A percentile compares a stretch with the other conserved stretches of the same genome.
Evolutionary conservation across 495 filamentous ascomycete species (phyloP).

Genomic region (Aspergillus mulundensis): DNA sequence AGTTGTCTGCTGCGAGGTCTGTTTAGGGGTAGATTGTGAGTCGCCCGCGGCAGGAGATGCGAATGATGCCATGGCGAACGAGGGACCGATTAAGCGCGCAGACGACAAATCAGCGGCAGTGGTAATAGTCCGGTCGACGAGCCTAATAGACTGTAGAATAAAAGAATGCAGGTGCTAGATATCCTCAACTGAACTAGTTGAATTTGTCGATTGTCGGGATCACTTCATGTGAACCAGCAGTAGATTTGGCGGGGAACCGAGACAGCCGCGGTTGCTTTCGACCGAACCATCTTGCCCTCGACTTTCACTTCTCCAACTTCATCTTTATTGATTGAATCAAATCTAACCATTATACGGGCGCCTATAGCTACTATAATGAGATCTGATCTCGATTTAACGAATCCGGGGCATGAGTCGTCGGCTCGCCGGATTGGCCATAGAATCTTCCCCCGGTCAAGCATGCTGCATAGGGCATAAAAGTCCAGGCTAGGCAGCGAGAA

Average conservation of each 20-base stretch:
- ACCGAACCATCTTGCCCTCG: not conserved
- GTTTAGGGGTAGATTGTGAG: constrained; percentile 1
- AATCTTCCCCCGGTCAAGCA: not conserved
- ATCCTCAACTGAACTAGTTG: not conserved
- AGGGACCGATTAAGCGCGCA: not conserved
- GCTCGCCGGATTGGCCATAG: not conserved
- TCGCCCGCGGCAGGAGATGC: constrained; percentile 7
- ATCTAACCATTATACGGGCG: not conserved
- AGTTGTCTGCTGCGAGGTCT: constrained; percentile 4
- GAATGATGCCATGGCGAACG: constrained; percentile 16
- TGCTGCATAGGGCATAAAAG: not conserved
- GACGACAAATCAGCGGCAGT: not conserved
- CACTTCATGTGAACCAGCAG: constrained; percentile 10
- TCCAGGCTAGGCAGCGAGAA: not conserved
- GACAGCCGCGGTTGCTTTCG: constrained; percentile 8
- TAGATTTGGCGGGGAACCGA: constrained; percentile 5
- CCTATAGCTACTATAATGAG: not conserved
- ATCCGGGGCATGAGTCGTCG: not conserved
- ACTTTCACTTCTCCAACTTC: not conserved
- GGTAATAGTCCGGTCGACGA: not conserved
- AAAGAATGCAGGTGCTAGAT: not conserved
- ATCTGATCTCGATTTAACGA: not conserved
- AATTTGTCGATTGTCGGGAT: not conserved
- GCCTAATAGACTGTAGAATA: not conserved
- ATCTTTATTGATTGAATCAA: not conserved